Base-by-base conservation (phyloP, 352 stramenopile genomes). In the Pythium oligandrum region DNA sequence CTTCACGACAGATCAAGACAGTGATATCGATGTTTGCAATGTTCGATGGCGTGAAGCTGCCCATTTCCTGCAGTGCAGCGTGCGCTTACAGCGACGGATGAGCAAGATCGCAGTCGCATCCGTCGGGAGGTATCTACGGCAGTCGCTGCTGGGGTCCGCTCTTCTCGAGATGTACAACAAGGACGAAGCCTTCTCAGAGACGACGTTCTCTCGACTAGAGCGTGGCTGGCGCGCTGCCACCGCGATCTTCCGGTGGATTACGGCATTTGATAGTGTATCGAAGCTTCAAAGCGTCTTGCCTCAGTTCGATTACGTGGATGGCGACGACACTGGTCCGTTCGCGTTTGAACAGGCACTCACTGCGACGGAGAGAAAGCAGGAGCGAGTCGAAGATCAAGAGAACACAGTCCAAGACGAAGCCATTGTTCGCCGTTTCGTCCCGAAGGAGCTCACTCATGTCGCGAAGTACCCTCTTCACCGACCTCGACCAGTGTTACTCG, bases 21-120 rank as follows among this genome's bases (percentile, higher is more conserved):
- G 66, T 1, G 75, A 81, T 31, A 68, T 77, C 49, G 60, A 81
- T n/a, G 58, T 93, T 2, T 48, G 69, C n/a, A 70, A 63, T 6
- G 61, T 74, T 1, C 71, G 83, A 0, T 93, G 83, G 83, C 66
- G 66, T n/a, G 71, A 90, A 57, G 75, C 69, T 3, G 68, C 75
- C 3, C 56, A 61, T 1, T 92, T 86, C 44, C 55, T 93, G 4
- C 53, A 64, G 2, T 84, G 77, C 48, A 63, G 68, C 3, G 59
- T 71, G 9, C 53, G 69, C 0, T 51, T 93, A 17, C 48, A 74
- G 30, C 75, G 83, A 3, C 64, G 71, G 6, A 73, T 92, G 65
- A 63, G 75, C 35, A 83, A 73, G 53, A 70, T 86, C 11, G 58
- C 73, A 1, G 61, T 75, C 36, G 68, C 67, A 40, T 68, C 58